phyloP scores from a whole-genome alignment of 805 yeast species.

The Torulaspora delbrueckii region DNA sequence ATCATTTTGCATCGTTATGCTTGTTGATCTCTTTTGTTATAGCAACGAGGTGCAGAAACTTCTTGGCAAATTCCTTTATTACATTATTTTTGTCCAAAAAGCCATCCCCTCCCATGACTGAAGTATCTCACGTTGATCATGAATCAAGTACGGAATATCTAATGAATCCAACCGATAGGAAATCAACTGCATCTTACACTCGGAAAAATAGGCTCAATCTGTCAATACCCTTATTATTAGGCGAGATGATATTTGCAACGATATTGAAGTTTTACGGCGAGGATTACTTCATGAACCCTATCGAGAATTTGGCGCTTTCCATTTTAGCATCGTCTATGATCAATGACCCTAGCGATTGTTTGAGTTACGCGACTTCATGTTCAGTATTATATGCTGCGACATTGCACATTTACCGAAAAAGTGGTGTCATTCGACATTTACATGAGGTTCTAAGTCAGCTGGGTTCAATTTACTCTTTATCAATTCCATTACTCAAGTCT shows the following conservation, averaged over 20 bases:
- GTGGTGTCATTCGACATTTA: conserved; percentile 6
- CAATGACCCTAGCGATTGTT: conserved; percentile 29
- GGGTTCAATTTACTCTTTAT: neutral
- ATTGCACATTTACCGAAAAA: conserved; percentile 14
- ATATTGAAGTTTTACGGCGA: conserved; percentile 21
- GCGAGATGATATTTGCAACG: conserved; percentile 21
- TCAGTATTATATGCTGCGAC: conserved; percentile 28
- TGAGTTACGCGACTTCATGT: conserved; percentile 30
- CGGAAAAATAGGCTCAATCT: neutral
- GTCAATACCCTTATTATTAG: conserved; percentile 8
- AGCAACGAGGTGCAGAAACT: conserved; percentile 27
- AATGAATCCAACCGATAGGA: neutral
- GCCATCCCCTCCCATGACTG: conserved; percentile 23
- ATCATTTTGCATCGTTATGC: conserved; percentile 27
- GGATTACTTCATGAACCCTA: conserved; percentile 21
- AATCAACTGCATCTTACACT: neutral
- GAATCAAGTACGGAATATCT: neutral
- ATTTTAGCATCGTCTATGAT: conserved; percentile 33
- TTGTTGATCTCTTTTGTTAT: conserved; percentile 25
- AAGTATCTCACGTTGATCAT: conserved; percentile 15
- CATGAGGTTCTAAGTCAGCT: neutral
- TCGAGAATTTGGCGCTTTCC: conserved; percentile 29
- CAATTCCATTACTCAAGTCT: neutral
- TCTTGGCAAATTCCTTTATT: conserved; percentile 28
- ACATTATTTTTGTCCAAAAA: conserved; percentile 27